Percentiles rank a stretch among this genome's conserved stretches.
Evolutionary conservation across 768 basidiomycete genomes (phyloP).

Genomic region (Boletus edulis): DNA sequence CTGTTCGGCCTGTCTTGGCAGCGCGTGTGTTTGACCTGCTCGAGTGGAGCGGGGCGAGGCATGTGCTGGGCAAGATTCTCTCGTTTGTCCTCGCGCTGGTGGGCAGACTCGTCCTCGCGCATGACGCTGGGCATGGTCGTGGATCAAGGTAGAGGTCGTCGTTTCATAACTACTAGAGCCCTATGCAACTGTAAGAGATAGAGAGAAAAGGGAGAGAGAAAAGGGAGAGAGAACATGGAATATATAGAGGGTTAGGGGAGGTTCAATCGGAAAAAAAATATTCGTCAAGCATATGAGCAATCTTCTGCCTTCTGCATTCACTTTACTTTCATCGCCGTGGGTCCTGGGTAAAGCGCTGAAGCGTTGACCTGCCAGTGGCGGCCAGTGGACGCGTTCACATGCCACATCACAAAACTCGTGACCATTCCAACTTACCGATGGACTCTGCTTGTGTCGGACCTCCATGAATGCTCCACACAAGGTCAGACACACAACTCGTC

Average conservation of each 20-base stretch:
- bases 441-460: no score
- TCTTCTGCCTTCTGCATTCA: no score
- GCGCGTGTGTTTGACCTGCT: conserved; percentile 39
- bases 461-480: no score
- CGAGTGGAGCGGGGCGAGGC: conserved; percentile 35
- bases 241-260: not conserved
- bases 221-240: not conserved
- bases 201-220: conserved; percentile 2
- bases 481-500: no score
- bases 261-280: no score
- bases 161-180: conserved; percentile 7
- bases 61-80: conserved; percentile 29
- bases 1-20: conserved; percentile 18
- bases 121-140: not conserved
- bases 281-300: no score
- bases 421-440: no score
- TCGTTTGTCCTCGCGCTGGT: conserved; percentile 8
- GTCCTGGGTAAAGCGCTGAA: no score
- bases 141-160: not conserved
- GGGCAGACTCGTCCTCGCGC: conserved; percentile 1
- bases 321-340: no score
- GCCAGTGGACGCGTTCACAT: no score
- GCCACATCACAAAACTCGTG: no score
- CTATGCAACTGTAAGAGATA: not conserved
- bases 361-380: no score